These are phyloP conservation scores for Microdochium bolleyi DNA, from an alignment of 2,329 filamentous ascomycete genomes.

Conservation along the genomic window DNA sequence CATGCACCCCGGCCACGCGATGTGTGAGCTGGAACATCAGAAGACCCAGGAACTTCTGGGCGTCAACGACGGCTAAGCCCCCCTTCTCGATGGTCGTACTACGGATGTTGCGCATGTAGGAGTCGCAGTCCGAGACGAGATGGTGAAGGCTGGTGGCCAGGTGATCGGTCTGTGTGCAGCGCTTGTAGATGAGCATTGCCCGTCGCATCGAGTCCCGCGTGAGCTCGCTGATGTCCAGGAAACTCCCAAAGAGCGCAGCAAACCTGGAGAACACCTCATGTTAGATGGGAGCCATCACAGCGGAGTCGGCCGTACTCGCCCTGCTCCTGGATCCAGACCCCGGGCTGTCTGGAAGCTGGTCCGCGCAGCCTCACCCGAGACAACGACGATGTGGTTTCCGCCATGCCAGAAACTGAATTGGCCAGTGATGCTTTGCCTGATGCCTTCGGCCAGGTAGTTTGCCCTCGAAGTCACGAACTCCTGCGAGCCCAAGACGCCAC, in stretches of 20 bases:
- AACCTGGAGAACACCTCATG: neutral
- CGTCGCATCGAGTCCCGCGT: constrained; percentile 1
- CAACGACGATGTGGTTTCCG: constrained; percentile 2
- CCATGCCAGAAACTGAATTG: constrained; percentile 4
- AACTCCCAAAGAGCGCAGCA: constrained; percentile 1
- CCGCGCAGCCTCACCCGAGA: constrained; percentile 1
- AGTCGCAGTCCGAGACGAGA: neutral
- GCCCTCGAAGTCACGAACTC: neutral
- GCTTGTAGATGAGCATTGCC: constrained; percentile 1
- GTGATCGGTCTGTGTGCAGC: constrained; percentile 1
- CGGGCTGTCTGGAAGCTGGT: constrained; percentile 2
- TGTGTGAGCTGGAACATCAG: constrained; percentile 3
- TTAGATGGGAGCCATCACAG: neutral
- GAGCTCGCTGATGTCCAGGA: constrained; percentile 2
- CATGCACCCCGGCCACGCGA: constrained; percentile 1
- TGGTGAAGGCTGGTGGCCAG: constrained; percentile 1
- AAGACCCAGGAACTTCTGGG: constrained; percentile 1
- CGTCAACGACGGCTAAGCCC: neutral
- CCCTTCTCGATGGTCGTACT: neutral
- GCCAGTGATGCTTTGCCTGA: neutral
- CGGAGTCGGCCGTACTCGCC: neutral
- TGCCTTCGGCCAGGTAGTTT: constrained; percentile 1
- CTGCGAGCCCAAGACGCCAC: neutral
- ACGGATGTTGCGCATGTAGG: neutral
- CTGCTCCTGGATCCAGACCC: constrained; percentile 1